phyloP scores from a whole-genome alignment of 148 eudicot genomes.

The Silene conica region DNA sequence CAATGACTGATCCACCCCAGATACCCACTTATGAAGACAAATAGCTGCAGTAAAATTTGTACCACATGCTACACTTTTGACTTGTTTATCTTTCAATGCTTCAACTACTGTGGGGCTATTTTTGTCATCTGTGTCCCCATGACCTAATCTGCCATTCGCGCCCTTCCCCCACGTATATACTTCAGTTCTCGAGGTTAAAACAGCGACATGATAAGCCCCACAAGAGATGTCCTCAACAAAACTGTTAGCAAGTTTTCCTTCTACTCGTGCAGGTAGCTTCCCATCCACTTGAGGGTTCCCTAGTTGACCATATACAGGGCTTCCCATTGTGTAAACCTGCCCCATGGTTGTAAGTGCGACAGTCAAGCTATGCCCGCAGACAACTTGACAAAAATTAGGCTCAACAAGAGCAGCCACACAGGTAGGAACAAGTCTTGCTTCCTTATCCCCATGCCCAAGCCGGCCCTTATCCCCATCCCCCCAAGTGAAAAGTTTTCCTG shows the following conservation, averaged over 20 bases:
- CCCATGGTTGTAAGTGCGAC: constrained; percentile 71
- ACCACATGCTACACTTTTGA: constrained; percentile 66
- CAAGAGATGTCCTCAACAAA: constrained; percentile 66
- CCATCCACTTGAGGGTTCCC: constrained; percentile 47
- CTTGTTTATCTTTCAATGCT: constrained; percentile 54
- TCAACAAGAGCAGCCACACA: constrained; percentile 47
- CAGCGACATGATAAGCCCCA: constrained; percentile 79
- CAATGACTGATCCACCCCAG: constrained; percentile 46
- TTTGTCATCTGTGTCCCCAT: constrained; percentile 56
- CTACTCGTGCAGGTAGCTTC: constrained; percentile 50
- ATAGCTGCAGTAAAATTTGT: constrained; percentile 64
- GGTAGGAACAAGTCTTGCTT: constrained; percentile 49
- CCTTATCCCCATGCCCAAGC: constrained; percentile 76
- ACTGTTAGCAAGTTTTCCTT: constrained; percentile 46
- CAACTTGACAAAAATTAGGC: constrained; percentile 58
- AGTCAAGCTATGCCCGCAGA: constrained; percentile 69
- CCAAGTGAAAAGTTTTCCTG: constrained; percentile 69
- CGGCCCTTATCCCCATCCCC: constrained; percentile 76
- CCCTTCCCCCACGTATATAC: constrained; percentile 88
- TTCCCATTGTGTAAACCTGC: constrained; percentile 74
- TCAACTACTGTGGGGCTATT: constrained; percentile 62
- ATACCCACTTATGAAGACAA: constrained; percentile 55
- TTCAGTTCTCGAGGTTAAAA: constrained; percentile 55
- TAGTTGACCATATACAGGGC: constrained; percentile 56
- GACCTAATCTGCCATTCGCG: constrained; percentile 70